These are phyloP conservation scores for Yamadazyma diddensiae DNA, from an alignment of 1,139 yeast species.

Conservation along the genomic window DNA sequence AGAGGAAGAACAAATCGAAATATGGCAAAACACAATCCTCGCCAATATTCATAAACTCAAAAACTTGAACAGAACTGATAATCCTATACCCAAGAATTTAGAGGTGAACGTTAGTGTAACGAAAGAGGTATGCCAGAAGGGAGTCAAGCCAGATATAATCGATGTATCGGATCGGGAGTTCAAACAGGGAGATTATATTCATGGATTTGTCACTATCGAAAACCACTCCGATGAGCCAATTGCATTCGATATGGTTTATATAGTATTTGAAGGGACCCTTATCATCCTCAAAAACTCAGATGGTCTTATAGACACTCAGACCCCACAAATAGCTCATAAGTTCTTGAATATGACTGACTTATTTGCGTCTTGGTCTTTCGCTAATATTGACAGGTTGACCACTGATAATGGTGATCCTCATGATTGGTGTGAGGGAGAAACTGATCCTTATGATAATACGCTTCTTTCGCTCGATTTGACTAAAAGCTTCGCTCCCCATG, in stretches of 20 bases:
- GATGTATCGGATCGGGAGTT: conserved; percentile 32
- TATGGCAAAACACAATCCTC: conserved; percentile 44
- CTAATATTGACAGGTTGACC: conserved; percentile 42
- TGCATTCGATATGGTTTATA: conserved; percentile 42
- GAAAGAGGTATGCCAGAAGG: conserved; percentile 42
- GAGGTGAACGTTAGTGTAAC: conserved; percentile 35
- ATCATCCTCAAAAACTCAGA: conserved; percentile 26
- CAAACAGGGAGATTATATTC: conserved; percentile 38
- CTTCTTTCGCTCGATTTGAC: conserved; percentile 37
- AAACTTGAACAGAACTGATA: conserved; percentile 29
- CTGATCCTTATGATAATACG: conserved; percentile 43
- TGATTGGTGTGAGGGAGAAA: conserved; percentile 50
- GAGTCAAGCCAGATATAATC: conserved; percentile 29
- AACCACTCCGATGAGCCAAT: conserved; percentile 27
- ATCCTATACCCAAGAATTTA: conserved; percentile 24
- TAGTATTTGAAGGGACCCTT: conserved; percentile 34
- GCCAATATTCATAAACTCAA: conserved; percentile 43
- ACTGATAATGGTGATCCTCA: conserved; percentile 49
- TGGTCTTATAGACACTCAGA: conserved; percentile 29
- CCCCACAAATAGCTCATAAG: conserved; percentile 26
- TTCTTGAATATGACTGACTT: conserved; percentile 45
- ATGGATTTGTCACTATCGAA: conserved; percentile 37
- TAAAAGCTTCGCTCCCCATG: conserved; percentile 36
- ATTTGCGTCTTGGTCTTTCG: conserved; percentile 48
- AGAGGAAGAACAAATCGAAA: conserved; percentile 28